Evolutionary conservation across 2,329 filamentous ascomycete species (phyloP).

Genomic region (Calonectria hawksworthii): DNA sequence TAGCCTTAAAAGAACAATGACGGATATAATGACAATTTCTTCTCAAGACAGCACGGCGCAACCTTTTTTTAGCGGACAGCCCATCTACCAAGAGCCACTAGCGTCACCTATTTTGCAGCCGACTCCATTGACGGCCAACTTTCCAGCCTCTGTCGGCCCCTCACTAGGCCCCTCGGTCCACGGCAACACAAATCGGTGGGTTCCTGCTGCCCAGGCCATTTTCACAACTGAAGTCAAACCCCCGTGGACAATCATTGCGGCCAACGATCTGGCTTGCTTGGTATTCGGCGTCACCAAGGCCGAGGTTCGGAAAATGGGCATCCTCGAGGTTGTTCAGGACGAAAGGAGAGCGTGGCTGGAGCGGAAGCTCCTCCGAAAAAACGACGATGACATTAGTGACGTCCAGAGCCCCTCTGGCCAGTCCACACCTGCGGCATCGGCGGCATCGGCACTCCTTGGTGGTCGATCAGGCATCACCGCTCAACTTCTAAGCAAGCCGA

Average conservation of each 20-base stretch:
- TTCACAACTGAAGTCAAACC: conserved; percentile 94
- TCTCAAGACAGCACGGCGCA: conserved; percentile 87
- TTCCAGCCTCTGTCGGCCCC: conserved; percentile 63
- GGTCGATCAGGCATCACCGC: conserved; percentile 85
- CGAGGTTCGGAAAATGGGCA: conserved; percentile 94
- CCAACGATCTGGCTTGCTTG: conserved; percentile 95
- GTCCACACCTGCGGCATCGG: conserved; percentile 55
- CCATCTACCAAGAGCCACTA: conserved; percentile 52
- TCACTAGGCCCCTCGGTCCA: conserved; percentile 75
- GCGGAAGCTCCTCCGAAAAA: conserved; percentile 77
- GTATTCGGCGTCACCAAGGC: conserved; percentile 99
- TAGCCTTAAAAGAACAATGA: conserved; percentile 87
- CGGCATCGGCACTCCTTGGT: conserved; percentile 72
- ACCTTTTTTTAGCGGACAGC: conserved; percentile 74
- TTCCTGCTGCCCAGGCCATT: conserved; percentile 92
- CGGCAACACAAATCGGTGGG: conserved; percentile 90
- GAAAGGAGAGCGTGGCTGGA: conserved; percentile 92
- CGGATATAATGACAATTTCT: conserved; percentile 81
- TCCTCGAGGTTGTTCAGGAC: conserved; percentile 92
- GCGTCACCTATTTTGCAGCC: conserved; percentile 61
- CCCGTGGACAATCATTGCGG: conserved; percentile 96
- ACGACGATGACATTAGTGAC: conserved; percentile 51
- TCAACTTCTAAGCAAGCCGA: conserved; percentile 87
- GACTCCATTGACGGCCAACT: conserved; percentile 56
- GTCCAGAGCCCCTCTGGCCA: conserved; percentile 51